Percentiles rank a stretch among this genome's conserved stretches.
Conservation (phyloP, 75 land plant species). For the Sequoia sempervirens region DNA sequence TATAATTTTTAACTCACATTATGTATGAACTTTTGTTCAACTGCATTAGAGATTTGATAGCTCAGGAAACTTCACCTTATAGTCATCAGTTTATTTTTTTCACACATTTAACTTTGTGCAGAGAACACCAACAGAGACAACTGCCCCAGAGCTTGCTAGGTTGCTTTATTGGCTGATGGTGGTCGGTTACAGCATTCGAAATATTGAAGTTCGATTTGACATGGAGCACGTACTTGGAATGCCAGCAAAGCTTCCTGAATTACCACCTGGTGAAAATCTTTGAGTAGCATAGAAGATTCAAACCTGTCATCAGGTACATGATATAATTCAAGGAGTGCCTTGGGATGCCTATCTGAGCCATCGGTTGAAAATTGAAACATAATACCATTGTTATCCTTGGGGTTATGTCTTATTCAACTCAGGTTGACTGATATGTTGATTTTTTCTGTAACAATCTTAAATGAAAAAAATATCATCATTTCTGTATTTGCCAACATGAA, state of each 20-base stretch:
- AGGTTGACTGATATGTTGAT: background rate
- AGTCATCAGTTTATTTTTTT: background rate
- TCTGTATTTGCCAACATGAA: background rate
- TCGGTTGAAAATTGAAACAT: background rate
- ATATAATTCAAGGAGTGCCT: background rate
- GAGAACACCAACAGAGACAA: constrained; percentile 78
- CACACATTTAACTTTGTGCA: constrained; percentile 19
- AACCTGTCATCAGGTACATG: background rate
- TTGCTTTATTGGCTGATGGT: constrained; percentile 94
- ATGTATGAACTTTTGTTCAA: background rate
- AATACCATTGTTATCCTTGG: background rate
- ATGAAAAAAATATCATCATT: background rate
- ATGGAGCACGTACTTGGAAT: constrained; percentile 87
- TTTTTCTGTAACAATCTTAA: background rate
- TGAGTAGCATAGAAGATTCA: background rate
- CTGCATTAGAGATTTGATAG: background rate
- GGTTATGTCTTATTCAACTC: background rate
- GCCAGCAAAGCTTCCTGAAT: constrained; percentile 72
- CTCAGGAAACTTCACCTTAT: background rate
- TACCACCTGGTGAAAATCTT: constrained; percentile 82
- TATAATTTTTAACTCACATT: background rate
- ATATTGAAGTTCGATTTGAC: constrained; percentile 93
- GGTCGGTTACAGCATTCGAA: constrained; percentile 92
- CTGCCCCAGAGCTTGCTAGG: constrained; percentile 82
- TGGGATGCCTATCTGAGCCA: background rate